Conservation (phyloP, 352 stramenopile species). For the Phytopythium cucurbitacearum region DNA sequence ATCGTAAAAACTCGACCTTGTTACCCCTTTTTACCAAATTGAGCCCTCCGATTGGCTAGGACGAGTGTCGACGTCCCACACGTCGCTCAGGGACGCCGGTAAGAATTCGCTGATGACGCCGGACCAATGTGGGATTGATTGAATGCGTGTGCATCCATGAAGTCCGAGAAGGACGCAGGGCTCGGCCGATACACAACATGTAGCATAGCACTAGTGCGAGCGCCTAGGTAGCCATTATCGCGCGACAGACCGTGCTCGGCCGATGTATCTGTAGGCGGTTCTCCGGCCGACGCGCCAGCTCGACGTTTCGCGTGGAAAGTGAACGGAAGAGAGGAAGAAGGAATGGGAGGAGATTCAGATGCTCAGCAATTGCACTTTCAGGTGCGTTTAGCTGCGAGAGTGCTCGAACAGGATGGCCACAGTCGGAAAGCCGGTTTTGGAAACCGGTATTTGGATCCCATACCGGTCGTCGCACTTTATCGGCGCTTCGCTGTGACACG, state of each 20-base stretch:
- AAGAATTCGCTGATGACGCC: constrained; percentile 9
- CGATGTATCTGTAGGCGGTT: no score
- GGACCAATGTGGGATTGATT: neutral
- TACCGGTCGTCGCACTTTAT: constrained; percentile 9
- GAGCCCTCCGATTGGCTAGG: constrained; percentile 29
- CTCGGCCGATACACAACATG: neutral
- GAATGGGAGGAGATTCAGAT: no score
- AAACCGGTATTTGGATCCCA: constrained; percentile 5
- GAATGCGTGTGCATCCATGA: constrained; percentile 5
- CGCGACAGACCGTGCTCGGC: no score
- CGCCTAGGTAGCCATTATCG: no score
- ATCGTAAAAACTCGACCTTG: constrained; percentile 6
- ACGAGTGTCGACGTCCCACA: constrained; percentile 10
- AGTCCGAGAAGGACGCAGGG: no score
- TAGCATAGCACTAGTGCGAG: neutral
- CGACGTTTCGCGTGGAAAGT: no score
- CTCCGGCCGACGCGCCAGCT: no score
- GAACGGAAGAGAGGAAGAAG: no score
- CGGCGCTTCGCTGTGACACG: neutral
- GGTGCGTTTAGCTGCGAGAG: no score
- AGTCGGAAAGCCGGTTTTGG: no score
- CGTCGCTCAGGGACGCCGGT: constrained; percentile 1
- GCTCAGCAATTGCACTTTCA: no score
- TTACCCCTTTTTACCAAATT: constrained; percentile 25
- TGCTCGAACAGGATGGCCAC: no score